Conservation (phyloP, 2,329 filamentous ascomycete species). For the Zasmidium angulare region DNA sequence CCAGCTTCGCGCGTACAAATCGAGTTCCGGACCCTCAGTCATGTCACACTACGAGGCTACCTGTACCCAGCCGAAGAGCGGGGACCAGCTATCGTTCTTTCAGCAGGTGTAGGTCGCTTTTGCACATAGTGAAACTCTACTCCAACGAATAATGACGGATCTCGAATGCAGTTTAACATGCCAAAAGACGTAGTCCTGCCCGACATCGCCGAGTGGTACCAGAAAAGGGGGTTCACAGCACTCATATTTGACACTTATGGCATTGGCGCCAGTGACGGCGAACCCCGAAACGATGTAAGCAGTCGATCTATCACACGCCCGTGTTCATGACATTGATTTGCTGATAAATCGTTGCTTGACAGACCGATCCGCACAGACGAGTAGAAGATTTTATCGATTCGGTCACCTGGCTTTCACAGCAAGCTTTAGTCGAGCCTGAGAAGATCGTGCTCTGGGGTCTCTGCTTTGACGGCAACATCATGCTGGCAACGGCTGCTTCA, state of each 20-base stretch:
- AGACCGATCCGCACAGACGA: not conserved
- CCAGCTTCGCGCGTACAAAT: not conserved
- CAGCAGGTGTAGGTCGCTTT: not conserved
- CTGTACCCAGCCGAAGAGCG: not conserved
- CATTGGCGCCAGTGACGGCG: not conserved
- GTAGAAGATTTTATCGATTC: conserved; percentile 1
- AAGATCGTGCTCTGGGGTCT: conserved; percentile 3
- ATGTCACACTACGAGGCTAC: not conserved
- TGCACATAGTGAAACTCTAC: not conserved
- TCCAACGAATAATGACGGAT: not conserved
- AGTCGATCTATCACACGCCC: not conserved
- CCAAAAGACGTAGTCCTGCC: conserved; percentile 1
- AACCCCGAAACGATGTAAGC: conserved; percentile 3
- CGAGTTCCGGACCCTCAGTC: conserved; percentile 2
- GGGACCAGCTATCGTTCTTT: conserved; percentile 1
- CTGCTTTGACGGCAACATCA: conserved; percentile 3
- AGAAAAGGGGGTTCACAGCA: not conserved
- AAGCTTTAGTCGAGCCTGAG: not conserved
- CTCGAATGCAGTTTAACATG: conserved; percentile 1
- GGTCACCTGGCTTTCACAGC: not conserved
- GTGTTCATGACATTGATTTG: not conserved
- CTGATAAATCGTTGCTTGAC: not conserved
- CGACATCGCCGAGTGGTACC: conserved; percentile 1
- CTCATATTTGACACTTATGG: conserved; percentile 1
- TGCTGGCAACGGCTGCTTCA: not conserved